Evolutionary conservation across 345 rosid genomes (phyloP).

Genomic region (Melaleuca quinquenervia): DNA sequence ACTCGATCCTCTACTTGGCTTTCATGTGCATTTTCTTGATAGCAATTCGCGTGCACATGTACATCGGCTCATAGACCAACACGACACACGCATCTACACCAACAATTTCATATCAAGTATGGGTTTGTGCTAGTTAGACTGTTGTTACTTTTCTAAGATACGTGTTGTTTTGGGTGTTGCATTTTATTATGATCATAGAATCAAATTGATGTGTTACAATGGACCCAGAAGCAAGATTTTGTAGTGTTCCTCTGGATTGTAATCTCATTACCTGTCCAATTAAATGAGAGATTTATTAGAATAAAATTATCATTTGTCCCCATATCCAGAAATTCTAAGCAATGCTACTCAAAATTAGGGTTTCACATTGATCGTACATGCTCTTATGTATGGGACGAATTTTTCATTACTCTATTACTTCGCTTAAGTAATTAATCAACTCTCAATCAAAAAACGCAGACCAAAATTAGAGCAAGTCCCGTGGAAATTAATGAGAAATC

Average conservation of each 20-base stretch:
- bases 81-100: not conserved
- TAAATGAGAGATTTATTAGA: not conserved
- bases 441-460: not conserved
- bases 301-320: not conserved
- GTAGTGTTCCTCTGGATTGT: not conserved
- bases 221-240: not conserved
- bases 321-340: not conserved
- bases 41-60: slow-evolving; percentile 74
- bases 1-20: slow-evolving; percentile 62
- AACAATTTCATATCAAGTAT: not conserved
- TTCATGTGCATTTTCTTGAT: slow-evolving; percentile 78
- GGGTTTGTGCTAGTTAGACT: not conserved
- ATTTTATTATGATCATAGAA: not conserved
- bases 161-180: not conserved
- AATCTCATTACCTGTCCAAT: not conserved
- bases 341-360: not conserved
- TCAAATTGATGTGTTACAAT: not conserved
- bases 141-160: not conserved
- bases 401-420: not conserved
- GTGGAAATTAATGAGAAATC: not conserved
- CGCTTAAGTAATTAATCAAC: not conserved
- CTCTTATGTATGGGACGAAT: not conserved
- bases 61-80: slow-evolving; percentile 16
- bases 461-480: not conserved
- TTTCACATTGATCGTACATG: not conserved